Evolutionary conservation across 306 rosid species (phyloP).

Genomic region (Cucurbita moschata): DNA sequence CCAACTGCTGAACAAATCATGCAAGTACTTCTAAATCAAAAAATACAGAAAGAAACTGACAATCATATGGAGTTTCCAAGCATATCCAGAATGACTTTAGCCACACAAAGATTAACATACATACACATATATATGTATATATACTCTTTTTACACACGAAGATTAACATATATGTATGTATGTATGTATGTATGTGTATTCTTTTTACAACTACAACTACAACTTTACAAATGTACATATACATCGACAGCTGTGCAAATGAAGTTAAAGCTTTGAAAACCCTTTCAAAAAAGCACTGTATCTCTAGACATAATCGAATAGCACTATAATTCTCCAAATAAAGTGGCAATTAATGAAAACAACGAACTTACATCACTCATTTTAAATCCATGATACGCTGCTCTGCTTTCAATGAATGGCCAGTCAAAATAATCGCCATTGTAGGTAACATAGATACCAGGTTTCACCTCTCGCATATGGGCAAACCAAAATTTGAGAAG

Average conservation of each 20-base stretch:
- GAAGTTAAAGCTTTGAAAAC: not conserved
- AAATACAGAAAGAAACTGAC: not conserved
- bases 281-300: not conserved
- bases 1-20: not conserved
- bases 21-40: not conserved
- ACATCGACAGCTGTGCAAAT: not conserved
- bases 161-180: not conserved
- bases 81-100: not conserved
- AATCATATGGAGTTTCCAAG: not conserved
- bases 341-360: not conserved
- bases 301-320: not conserved
- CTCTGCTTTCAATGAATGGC: conserved; percentile 93
- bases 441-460: conserved; percentile 91
- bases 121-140: no score
- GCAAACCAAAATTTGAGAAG: conserved; percentile 86
- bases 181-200: no score
- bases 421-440: conserved; percentile 95
- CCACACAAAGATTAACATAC: not conserved
- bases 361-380: conserved; percentile 60
- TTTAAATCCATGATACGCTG: conserved; percentile 69
- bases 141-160: not conserved
- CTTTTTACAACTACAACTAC: not conserved
- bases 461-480: conserved; percentile 93
- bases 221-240: not conserved
- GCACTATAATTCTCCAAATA: not conserved